Percentiles rank a stretch among this genome's conserved stretches.
Evolutionary conservation across 2,329 filamentous ascomycete genomes (phyloP).

Genomic region (Cryoendolithus antarcticus): DNA sequence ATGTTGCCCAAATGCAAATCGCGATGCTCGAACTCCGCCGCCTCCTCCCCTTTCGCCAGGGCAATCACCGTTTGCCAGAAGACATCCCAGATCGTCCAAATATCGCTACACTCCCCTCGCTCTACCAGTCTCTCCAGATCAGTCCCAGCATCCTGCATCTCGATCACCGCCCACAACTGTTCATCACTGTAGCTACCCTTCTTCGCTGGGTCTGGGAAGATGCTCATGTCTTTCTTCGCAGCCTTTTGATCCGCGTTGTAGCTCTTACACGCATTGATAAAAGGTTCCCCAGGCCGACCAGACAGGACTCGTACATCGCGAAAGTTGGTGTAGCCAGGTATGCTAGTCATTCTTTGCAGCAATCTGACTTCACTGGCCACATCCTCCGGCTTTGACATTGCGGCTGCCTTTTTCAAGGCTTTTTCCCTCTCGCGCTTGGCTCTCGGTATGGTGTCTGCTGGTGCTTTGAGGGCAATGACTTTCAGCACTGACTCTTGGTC

Average conservation of each 20-base stretch:
- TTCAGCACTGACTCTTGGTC: conserved; percentile 37
- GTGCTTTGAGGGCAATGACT: conserved; percentile 28
- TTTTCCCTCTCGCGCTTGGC: conserved; percentile 39
- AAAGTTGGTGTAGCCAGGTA: conserved; percentile 52
- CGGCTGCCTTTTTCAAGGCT: conserved; percentile 27
- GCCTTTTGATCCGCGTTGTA: conserved; percentile 33
- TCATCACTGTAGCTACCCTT: conserved; percentile 40
- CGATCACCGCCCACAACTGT: conserved; percentile 51
- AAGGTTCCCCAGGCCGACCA: conserved; percentile 42
- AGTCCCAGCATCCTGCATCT: conserved; percentile 53
- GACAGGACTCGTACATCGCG: conserved; percentile 46
- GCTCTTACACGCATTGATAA: conserved; percentile 33
- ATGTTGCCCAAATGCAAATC: conserved; percentile 57
- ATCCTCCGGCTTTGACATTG: conserved; percentile 32
- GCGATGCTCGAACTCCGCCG: conserved; percentile 51
- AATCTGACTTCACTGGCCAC: conserved; percentile 38
- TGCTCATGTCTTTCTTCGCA: conserved; percentile 27
- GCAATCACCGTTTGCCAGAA: conserved; percentile 54
- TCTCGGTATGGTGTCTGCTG: conserved; percentile 28
- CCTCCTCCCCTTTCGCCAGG: conserved; percentile 48
- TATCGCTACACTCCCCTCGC: conserved; percentile 22
- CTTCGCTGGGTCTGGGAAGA: conserved; percentile 45
- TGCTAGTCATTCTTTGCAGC: conserved; percentile 44
- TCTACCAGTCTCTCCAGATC: conserved; percentile 37
- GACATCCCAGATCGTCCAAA: conserved; percentile 45